phyloP scores from a whole-genome alignment of 192 early-diverging fungal genomes.

The Entomortierella parvispora region DNA sequence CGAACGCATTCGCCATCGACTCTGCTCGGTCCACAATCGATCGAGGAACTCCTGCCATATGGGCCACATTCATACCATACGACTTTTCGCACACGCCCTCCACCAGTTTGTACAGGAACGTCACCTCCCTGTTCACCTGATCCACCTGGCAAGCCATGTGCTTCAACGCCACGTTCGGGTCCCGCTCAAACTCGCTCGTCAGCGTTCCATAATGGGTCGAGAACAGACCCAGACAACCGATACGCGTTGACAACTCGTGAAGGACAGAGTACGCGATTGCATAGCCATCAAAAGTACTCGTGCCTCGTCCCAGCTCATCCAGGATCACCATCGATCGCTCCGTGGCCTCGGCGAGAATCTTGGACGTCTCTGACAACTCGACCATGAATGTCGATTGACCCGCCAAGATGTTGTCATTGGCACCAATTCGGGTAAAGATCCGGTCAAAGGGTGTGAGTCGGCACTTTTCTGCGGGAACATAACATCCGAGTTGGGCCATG shows the following conservation, averaged over 20 bases:
- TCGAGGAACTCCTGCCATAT: constrained; percentile 92
- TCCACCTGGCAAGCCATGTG: constrained; percentile 90
- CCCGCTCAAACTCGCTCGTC: constrained; percentile 84
- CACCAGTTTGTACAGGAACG: constrained; percentile 93
- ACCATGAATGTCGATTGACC: constrained; percentile 98
- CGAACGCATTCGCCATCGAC: constrained; percentile 78
- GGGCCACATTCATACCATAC: constrained; percentile 98
- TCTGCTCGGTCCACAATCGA: constrained; percentile 78
- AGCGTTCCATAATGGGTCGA: constrained; percentile 96
- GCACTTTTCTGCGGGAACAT: constrained; percentile 87
- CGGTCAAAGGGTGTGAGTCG: constrained; percentile 86
- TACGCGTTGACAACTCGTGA: constrained; percentile 80
- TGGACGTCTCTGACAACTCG: constrained; percentile 93
- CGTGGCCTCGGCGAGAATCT: constrained; percentile 92
- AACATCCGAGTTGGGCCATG: constrained; percentile 95
- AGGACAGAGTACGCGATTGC: constrained; percentile 95
- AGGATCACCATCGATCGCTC: constrained; percentile 91
- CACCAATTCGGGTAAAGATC: constrained; percentile 97
- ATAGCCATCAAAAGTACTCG: constrained; percentile 96
- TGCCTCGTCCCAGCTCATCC: constrained; percentile 98
- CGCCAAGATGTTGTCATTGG: constrained; percentile 95
- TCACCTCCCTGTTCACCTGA: constrained; percentile 85
- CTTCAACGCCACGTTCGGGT: constrained; percentile 82
- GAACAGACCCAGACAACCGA: constrained; percentile 92
- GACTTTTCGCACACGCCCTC: constrained; percentile 90